Evolutionary conservation across 768 basidiomycete species (phyloP).

Genomic region (Suillus lakei): DNA sequence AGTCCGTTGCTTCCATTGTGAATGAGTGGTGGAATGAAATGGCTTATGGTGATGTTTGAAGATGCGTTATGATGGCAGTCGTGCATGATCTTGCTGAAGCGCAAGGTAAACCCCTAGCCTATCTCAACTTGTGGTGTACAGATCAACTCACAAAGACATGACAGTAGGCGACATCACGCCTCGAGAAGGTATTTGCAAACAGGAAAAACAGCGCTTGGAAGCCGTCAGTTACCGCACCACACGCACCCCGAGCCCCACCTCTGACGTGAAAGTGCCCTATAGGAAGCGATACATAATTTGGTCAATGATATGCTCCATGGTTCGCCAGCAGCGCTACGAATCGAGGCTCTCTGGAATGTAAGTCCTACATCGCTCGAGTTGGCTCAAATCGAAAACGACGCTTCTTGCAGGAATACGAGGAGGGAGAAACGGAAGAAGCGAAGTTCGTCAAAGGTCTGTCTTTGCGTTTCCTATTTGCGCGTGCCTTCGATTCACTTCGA

Average conservation of each 20-base stretch:
- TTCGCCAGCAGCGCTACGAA: slow-evolving; percentile 67
- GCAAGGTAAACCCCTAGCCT: slow-evolving; percentile 58
- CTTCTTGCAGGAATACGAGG: slow-evolving; percentile 80
- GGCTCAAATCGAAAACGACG: neutral
- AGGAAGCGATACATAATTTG: slow-evolving; percentile 93
- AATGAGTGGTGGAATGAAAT: neutral
- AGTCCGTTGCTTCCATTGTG: slow-evolving; percentile 49
- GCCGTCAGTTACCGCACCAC: slow-evolving; percentile 44
- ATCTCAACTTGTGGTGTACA: too few relatives aligned
- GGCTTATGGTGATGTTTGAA: slow-evolving; percentile 24
- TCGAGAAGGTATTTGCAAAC: slow-evolving; percentile 81
- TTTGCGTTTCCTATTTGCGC: neutral
- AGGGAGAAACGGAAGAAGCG: slow-evolving; percentile 71
- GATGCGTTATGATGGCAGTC: slow-evolving; percentile 87
- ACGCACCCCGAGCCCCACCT: neutral
- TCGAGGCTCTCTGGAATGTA: slow-evolving; percentile 75
- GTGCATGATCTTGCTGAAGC: slow-evolving; percentile 98
- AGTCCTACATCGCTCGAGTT: slow-evolving; percentile 14
- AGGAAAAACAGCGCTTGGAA: slow-evolving; percentile 80
- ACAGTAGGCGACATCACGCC: slow-evolving; percentile 94
- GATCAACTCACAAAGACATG: neutral
- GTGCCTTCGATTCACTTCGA: neutral
- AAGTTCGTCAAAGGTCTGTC: slow-evolving; percentile 82
- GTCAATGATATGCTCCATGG: slow-evolving; percentile 87
- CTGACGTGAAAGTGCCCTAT: slow-evolving; percentile 18